Conservation (phyloP, 306 rosid species). For the Trichosanthes truncata region DNA sequence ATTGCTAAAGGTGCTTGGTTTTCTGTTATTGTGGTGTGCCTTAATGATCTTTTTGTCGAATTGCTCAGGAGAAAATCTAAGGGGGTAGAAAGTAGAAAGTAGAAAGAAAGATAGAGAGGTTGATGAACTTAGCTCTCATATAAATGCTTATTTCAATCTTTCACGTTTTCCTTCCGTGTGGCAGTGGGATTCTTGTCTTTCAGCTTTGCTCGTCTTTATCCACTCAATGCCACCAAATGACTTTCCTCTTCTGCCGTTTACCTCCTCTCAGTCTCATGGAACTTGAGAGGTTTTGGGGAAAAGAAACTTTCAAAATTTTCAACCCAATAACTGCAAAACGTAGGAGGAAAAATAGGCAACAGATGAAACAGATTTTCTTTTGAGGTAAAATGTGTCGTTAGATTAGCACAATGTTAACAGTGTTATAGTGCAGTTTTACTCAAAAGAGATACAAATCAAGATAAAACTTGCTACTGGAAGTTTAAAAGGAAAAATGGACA, state of each 20-base stretch:
- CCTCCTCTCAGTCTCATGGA: background rate
- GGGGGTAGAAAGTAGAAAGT: background rate
- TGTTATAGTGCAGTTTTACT: background rate
- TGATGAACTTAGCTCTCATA: background rate
- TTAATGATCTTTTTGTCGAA: too few relatives aligned
- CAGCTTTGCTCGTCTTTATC: background rate
- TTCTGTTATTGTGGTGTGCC: background rate
- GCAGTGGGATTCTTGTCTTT: conserved; percentile 1
- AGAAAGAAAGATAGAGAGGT: too few relatives aligned
- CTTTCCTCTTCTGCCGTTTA: background rate
- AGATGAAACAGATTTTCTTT: background rate
- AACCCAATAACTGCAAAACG: background rate
- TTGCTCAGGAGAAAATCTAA: too few relatives aligned
- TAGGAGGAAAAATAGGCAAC: background rate
- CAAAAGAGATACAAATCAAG: too few relatives aligned
- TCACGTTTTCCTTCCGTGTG: conserved; percentile 11
- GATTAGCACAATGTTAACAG: too few relatives aligned
- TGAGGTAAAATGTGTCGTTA: too few relatives aligned
- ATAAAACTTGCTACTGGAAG: too few relatives aligned
- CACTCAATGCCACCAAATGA: background rate
- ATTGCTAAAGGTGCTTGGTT: background rate
- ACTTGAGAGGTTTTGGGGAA: background rate
- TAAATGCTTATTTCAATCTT: conserved; percentile 1
- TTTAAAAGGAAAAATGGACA: too few relatives aligned
- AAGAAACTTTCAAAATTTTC: background rate